These are phyloP conservation scores for Botryotinia narcissicola DNA, from an alignment of 2,329 filamentous ascomycete genomes.

Conservation along the genomic window DNA sequence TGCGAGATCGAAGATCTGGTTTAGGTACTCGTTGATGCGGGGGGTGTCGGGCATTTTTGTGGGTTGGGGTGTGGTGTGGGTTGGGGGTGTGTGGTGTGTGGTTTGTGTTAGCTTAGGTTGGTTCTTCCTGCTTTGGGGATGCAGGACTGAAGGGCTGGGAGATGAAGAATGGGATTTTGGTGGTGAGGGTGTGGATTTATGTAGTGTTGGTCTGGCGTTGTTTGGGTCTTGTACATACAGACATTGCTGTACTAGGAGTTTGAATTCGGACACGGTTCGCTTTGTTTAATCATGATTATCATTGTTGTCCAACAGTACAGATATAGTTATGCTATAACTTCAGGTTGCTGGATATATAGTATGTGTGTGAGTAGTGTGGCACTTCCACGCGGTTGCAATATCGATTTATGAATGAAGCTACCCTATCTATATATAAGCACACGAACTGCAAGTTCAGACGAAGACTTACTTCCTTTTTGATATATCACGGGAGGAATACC, in stretches of 20 bases:
- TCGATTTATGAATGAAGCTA: no score
- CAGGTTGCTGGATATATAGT: not conserved
- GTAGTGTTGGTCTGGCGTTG: not conserved
- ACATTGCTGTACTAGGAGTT: not conserved
- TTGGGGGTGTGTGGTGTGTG: no score
- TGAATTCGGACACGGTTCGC: not conserved
- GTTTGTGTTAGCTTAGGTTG: no score
- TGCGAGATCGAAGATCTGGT: no score
- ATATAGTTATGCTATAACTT: not conserved
- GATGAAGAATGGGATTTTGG: not conserved
- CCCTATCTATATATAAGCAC: not conserved
- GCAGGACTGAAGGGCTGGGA: no score
- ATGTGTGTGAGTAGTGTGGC: no score
- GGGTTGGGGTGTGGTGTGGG: no score
- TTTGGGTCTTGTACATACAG: no score
- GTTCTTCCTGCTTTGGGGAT: no score
- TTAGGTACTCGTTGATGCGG: no score
- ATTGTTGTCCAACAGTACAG: not conserved
- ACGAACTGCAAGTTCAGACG: not conserved
- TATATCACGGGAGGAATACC: no score
- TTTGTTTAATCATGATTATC: not conserved
- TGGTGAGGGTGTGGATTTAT: not conserved
- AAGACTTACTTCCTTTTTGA: not conserved
- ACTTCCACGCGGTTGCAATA: not conserved
- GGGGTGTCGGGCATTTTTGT: no score